Evolutionary conservation across 2,329 filamentous ascomycete species (phyloP), one percentile per base, ranked within the genome.

Genomic region (Ophiobolus disseminans): DNA sequence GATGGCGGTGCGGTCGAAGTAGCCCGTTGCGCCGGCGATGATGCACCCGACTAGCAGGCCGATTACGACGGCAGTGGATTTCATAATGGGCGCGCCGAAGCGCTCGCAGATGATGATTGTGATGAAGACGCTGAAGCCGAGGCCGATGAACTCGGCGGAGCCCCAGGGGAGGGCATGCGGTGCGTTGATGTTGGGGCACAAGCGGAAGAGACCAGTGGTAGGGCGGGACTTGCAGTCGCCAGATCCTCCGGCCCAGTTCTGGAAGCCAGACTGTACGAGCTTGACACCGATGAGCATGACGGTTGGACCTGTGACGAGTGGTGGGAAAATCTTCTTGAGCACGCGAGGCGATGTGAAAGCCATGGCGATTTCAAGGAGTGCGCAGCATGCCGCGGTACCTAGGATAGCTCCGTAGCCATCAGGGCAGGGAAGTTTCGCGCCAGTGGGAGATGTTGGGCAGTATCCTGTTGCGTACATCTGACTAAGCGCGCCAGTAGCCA

Each of bases 61-160:
- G 46, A 91, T 79, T 32, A 92, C 84, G 23, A 93, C 89, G 11
- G 86, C 86, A 6, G 85, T 88, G 2, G 86, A 89, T 68, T 92
- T 92, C 88, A 94, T 92, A 57, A 94, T 88, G 0, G 90, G 90
- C 0, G 88, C 82, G 1, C 90, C 90, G 60, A 92, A 91, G 9
- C 89, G 83, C 72, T 94, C 90, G 68, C 88, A 90, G 10, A 93
- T 68, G 51, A 94, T 86, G 65, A 94, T 93, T 21, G 87, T 88
- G 35, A 88, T 60, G 66, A 93, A 93, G 26, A 92, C 90, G 35
- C 85, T 85, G 75, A 94, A 92, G 0, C 90, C 90, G 2, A 94
- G 81, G 0, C 85, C 90, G 4, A 94, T 83, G 58, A 88, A 91
- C 71, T 94, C 87, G 1, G 89, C 83, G 28, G 85, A 86, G 3